Base-by-base conservation (phyloP, 176 grass and related monocot species). In the Saccharum spontaneum region DNA sequence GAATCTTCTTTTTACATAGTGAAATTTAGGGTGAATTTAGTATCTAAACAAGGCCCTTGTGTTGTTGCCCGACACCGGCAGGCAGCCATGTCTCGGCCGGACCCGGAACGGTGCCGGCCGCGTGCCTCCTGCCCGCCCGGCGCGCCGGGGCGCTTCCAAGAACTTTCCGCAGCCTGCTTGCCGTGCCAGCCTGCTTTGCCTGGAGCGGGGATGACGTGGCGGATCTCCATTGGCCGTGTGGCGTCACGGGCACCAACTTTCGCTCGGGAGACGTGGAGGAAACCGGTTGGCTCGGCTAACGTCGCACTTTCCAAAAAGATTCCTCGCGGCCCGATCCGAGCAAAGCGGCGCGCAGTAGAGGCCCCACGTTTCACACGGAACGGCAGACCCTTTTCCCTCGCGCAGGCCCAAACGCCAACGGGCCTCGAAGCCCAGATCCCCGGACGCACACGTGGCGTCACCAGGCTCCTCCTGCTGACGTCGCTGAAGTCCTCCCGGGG, bases 381-480 rank as follows among this genome's bases (percentile, higher is more conserved):
- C 10, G 41, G 40, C 5, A 7, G 4, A 59, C 3, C 55, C 22
- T 18, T 60, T 60, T 23, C 55, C 55, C 45, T 13, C 33, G 4
- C 3, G 34, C 16, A 57, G 59, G 69, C 69, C 44, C 26, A 26
- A 61, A 26, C 59, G n/a, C n/a, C 59, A 43, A 76, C 57, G 62
- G 86, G 63, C 72, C 71, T 30, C 18, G n/a, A 38, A 60, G 28
- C 86, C 79, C 71, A 83, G 45, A 24, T 39, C 63, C 13, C 14
- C 10, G 22, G 22, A 2, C n/a, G 9, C 3, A 79, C 54, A 84
- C 86, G 86, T 88, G 67, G 74, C 86, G 15, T 44, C 20, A 64
- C 64, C 9, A 0, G 6, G n/a, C 16, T 5, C n/a, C 43, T 16
- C 34, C 52, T 52, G 73, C 9, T 71, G 80, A 78, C 86, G 79